phyloP scores from a whole-genome alignment of 352 stramenopile species.

The Pythium phragmiticola region DNA sequence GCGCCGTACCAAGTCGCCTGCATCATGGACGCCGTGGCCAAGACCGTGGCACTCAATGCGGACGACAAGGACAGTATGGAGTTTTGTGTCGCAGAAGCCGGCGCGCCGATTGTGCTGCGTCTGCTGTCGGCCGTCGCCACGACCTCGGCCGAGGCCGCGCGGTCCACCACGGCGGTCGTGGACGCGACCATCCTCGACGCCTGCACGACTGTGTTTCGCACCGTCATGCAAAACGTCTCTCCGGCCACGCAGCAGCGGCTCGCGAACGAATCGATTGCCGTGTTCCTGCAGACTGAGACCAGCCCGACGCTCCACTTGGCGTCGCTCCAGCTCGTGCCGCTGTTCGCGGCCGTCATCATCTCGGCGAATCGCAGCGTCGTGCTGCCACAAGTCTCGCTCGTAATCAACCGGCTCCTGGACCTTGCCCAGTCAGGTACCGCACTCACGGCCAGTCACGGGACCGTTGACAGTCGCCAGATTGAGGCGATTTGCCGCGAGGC shows the following conservation, averaged over 20 bases:
- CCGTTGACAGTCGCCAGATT: slow-evolving; percentile 26
- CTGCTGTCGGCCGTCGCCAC: slow-evolving; percentile 63
- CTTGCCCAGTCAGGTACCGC: slow-evolving; percentile 49
- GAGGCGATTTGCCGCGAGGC: slow-evolving; percentile 49
- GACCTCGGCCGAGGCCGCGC: slow-evolving; percentile 42
- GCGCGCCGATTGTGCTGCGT: slow-evolving; percentile 58
- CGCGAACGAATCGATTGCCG: slow-evolving; percentile 50
- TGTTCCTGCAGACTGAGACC: slow-evolving; percentile 54
- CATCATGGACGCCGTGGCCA: slow-evolving; percentile 69
- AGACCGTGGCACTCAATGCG: slow-evolving; percentile 79
- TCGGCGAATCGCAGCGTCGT: slow-evolving; percentile 57
- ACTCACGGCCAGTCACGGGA: slow-evolving; percentile 4
- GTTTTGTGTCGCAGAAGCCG: slow-evolving; percentile 53
- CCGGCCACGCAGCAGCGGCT: slow-evolving; percentile 61
- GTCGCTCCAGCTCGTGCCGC: slow-evolving; percentile 66
- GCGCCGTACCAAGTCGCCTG: slow-evolving; percentile 35
- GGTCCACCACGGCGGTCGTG: slow-evolving; percentile 27
- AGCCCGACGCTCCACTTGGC: slow-evolving; percentile 32
- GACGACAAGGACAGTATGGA: slow-evolving; percentile 76
- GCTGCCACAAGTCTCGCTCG: slow-evolving; percentile 56
- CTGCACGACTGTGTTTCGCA: slow-evolving; percentile 63
- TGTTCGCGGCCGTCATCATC: slow-evolving; percentile 80
- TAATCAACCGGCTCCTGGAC: slow-evolving; percentile 80
- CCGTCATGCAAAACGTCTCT: slow-evolving; percentile 77
- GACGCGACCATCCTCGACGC: slow-evolving; percentile 44